Base-by-base conservation (phyloP, 352 stramenopile species). In the Globisporangium canariense region DNA sequence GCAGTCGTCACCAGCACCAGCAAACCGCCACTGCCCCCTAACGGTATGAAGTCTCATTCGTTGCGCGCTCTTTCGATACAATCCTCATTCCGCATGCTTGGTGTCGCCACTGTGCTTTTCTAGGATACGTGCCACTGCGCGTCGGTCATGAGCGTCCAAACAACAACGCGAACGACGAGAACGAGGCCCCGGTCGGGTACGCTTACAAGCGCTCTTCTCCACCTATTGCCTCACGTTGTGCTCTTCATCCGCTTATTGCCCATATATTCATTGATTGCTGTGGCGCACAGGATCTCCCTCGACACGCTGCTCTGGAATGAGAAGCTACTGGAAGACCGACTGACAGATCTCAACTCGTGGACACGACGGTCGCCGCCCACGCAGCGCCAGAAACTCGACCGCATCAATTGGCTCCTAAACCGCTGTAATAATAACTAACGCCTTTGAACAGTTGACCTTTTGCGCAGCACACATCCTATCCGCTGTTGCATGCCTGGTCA, bases 261-360 rank as follows among this genome's bases (percentile, higher is more conserved):
- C 16, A 11, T 11, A 8, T 34, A 49, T 40, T 41, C 30, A 56
- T 22, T 38, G 9, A 56, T 22, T 38, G 9, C 25, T 54, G 16
- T 32, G 18, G 22, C 25, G 14, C 36, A 25, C 58, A 92, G 83
- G 0, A 89, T 90, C 62, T 90, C 81, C 28, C 64, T 89, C 49
- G 83, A 92, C 58, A 92, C 83, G 25, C 59, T 90, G 59, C 59
- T 90, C 51, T 92, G 83, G 83, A 71, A 70, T 52, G 81, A 90
- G 30, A 74, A 81, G 50, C 70, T 88, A 28, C 69, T 92, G 16
- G 83, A 90, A 57, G 63, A 86, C 45, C 79, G 83, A 14, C 74
- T 92, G 25, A 68, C 86, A 67, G 60, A 89, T 54, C 55, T 92
- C 32, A 92, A 74, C 30, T 74, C 75, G 9, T 91, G 83, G 83